Evolutionary conservation across 2,329 filamentous ascomycete species (phyloP).

Genomic region (Cladobotryum protrusum): DNA sequence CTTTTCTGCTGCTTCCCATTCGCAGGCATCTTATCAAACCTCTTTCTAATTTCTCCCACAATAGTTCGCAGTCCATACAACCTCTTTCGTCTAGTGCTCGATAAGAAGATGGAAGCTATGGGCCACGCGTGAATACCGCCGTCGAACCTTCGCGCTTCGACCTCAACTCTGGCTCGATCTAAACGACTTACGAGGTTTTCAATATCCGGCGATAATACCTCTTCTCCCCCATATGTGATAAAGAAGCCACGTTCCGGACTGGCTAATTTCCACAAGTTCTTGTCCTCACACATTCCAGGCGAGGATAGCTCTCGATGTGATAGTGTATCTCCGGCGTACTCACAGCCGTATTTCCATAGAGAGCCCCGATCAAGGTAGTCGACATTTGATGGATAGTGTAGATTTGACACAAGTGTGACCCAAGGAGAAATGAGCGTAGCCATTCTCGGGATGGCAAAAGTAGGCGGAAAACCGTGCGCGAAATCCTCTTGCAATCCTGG

Average conservation of each 20-base stretch:
- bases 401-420: conserved; percentile 63
- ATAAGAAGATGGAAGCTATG: conserved; percentile 58
- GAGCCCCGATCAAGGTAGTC: conserved; percentile 67
- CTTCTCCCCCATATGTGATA: conserved; percentile 68
- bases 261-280: conserved; percentile 59
- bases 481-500: conserved; percentile 12
- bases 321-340: conserved; percentile 51
- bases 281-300: conserved; percentile 63
- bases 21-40: conserved; percentile 17
- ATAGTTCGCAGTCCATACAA: conserved; percentile 44
- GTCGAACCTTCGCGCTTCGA: conserved; percentile 54
- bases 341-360: conserved; percentile 62
- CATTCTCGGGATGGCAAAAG: conserved; percentile 37
- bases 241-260: conserved; percentile 61
- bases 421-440: conserved; percentile 75
- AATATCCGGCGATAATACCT: conserved; percentile 70
- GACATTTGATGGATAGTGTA: conserved; percentile 61
- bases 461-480: conserved; percentile 13
- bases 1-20: conserved; percentile 14
- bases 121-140: conserved; percentile 79
- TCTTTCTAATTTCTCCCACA: conserved; percentile 32
- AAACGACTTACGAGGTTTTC: conserved; percentile 52
- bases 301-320: conserved; percentile 41
- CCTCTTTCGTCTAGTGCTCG: conserved; percentile 42
- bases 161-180: conserved; percentile 44